These are phyloP conservation scores for Penicillium freii DNA, from an alignment of 2,329 filamentous ascomycete species.

Conservation along the genomic window DNA sequence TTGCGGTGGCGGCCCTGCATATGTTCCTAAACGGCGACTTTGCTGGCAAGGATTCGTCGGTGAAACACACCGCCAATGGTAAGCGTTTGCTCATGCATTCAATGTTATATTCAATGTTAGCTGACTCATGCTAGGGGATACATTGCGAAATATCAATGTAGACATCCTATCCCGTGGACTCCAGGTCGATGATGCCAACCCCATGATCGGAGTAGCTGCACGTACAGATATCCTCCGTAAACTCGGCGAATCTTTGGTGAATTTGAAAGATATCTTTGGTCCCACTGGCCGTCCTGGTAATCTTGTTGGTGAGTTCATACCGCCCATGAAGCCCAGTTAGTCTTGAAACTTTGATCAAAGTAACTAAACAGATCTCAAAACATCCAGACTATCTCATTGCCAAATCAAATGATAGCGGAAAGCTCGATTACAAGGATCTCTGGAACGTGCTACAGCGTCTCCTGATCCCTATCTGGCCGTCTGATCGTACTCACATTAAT, in stretches of 20 bases:
- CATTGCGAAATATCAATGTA: slow-evolving; percentile 36
- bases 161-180: slow-evolving; percentile 41
- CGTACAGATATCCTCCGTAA: slow-evolving; percentile 44
- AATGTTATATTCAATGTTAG: background rate
- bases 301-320: slow-evolving; percentile 46
- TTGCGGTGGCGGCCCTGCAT: slow-evolving; percentile 52
- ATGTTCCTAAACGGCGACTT: slow-evolving; percentile 51
- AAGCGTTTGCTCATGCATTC: slow-evolving; percentile 6
- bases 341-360: background rate
- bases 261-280: slow-evolving; percentile 44
- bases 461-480: slow-evolving; percentile 52
- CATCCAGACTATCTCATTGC: slow-evolving; percentile 42
- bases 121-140: slow-evolving; percentile 25
- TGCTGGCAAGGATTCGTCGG: slow-evolving; percentile 18
- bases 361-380: background rate
- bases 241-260: slow-evolving; percentile 45
- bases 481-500: slow-evolving; percentile 42
- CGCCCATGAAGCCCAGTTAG: background rate
- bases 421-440: slow-evolving; percentile 42
- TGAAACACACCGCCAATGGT: slow-evolving; percentile 38
- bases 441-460: slow-evolving; percentile 48
- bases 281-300: slow-evolving; percentile 46
- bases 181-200: slow-evolving; percentile 47
- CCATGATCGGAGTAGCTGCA: slow-evolving; percentile 48
- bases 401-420: slow-evolving; percentile 19